Conservation (phyloP, 352 stramenopile genomes). For the Phytophthora colocasiae region DNA sequence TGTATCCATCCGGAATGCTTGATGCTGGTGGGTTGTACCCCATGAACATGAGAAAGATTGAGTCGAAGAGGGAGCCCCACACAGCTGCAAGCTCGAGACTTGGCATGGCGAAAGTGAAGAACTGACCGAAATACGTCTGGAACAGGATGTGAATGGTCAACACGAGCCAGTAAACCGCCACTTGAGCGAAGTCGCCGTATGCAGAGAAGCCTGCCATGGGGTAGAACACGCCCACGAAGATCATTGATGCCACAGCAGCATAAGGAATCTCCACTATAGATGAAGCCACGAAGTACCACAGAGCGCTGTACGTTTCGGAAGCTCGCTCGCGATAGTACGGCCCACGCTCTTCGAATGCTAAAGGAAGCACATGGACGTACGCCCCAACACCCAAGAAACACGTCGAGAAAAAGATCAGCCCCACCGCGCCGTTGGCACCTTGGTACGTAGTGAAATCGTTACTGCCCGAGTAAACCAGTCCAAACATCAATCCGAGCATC, state of each 20-base stretch:
- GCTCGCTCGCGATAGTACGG: constrained; percentile 93
- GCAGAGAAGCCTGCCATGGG: constrained; percentile 77
- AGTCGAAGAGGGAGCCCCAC: constrained; percentile 50
- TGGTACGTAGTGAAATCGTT: constrained; percentile 48
- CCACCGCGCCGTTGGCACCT: constrained; percentile 55
- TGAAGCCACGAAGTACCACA: constrained; percentile 84
- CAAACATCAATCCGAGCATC: constrained; percentile 53
- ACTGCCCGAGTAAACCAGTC: constrained; percentile 46
- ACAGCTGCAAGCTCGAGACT: constrained; percentile 55
- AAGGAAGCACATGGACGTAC: constrained; percentile 70
- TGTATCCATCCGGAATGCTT: constrained; percentile 53
- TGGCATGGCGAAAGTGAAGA: constrained; percentile 70
- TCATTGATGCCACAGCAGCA: constrained; percentile 56
- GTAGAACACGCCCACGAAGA: constrained; percentile 74
- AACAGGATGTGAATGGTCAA: constrained; percentile 50
- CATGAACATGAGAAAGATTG: constrained; percentile 67
- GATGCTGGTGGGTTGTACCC: constrained; percentile 51
- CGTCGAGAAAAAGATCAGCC: constrained; percentile 85
- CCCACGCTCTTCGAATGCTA: constrained; percentile 85
- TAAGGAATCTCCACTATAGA: constrained; percentile 86
- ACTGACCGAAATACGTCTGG: constrained; percentile 59
- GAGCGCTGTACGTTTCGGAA: constrained; percentile 87
- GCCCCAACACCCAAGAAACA: constrained; percentile 77
- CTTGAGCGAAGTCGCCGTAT: constrained; percentile 37
- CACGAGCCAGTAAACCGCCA: constrained; percentile 51